A percentile compares a stretch with the other conserved stretches of the same genome.
Conservation (phyloP, 106 monocot genomes). For the Platanthera guangdongensis region DNA sequence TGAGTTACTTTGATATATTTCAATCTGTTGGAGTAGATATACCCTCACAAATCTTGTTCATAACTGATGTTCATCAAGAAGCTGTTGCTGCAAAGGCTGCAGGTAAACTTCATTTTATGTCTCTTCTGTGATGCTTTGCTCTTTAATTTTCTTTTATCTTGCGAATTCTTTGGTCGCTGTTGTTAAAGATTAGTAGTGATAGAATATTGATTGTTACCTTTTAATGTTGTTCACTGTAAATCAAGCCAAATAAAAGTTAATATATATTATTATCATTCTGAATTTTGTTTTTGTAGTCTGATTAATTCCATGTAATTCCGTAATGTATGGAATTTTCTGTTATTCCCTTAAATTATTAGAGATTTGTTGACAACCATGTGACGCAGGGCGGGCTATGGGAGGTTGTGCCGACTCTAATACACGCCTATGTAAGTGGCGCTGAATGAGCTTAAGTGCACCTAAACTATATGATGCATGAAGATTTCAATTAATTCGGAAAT, state of each 20-base stretch:
- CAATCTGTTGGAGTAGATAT: constrained; percentile 84
- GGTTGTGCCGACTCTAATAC: too few species aligned
- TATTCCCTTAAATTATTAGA: neutral
- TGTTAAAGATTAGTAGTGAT: neutral
- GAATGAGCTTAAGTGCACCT: too few species aligned
- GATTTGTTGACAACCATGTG: neutral
- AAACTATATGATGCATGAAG: too few species aligned
- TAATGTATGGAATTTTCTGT: neutral
- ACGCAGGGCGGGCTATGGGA: too few species aligned
- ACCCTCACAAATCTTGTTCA: constrained; percentile 76
- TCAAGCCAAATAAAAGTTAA: neutral
- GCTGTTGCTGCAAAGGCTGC: constrained; percentile 90
- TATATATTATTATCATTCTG: neutral
- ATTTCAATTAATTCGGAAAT: too few species aligned
- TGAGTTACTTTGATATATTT: constrained; percentile 77
- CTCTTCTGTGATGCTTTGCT: neutral
- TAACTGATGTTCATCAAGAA: constrained; percentile 95
- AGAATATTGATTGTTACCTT: neutral
- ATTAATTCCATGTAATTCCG: neutral
- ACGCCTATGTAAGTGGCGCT: too few species aligned
- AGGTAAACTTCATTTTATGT: constrained; percentile 29
- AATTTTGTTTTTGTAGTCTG: neutral
- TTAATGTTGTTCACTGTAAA: neutral
- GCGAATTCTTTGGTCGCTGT: neutral
- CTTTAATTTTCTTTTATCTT: neutral